phyloP scores from a whole-genome alignment of 371 early-diverging fungal species.

The Mortierella sp. region DNA sequence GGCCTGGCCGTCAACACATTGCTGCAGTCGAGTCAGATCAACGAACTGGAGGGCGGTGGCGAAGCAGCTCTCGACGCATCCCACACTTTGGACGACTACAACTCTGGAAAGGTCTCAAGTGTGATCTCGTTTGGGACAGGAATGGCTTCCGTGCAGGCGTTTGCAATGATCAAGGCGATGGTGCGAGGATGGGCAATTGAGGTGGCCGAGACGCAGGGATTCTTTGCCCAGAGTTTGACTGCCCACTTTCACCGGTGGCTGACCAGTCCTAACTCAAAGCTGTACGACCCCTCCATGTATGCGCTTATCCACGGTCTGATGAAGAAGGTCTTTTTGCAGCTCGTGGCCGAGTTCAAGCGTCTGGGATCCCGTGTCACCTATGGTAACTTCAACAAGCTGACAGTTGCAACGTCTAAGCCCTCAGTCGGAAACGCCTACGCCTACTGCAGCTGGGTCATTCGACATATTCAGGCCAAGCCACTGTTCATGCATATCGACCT shows the following conservation, averaged over 20 bases:
- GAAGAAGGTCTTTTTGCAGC: constrained; percentile 88
- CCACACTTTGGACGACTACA: constrained; percentile 67
- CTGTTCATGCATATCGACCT: constrained; percentile 83
- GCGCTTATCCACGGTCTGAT: constrained; percentile 86
- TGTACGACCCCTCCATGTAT: constrained; percentile 91
- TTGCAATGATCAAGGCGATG: constrained; percentile 80
- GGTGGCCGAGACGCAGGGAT: constrained; percentile 66
- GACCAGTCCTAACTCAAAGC: constrained; percentile 75
- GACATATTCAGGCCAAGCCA: constrained; percentile 77
- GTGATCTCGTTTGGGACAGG: constrained; percentile 68
- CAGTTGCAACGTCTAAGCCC: constrained; percentile 86
- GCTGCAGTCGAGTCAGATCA: constrained; percentile 79
- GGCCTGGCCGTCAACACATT: constrained; percentile 88
- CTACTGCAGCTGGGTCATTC: constrained; percentile 79
- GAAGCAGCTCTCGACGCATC: constrained; percentile 65
- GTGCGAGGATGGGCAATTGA: constrained; percentile 84
- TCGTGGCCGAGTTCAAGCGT: constrained; percentile 83
- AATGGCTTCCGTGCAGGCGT: constrained; percentile 75
- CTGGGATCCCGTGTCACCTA: constrained; percentile 85
- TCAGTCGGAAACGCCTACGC: constrained; percentile 78
- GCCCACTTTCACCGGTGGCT: constrained; percentile 93
- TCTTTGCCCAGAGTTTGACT: constrained; percentile 80
- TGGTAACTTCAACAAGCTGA: constrained; percentile 85
- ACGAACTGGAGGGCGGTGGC: constrained; percentile 82
- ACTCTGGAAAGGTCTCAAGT: constrained; percentile 60